A percentile compares a stretch with the other conserved stretches of the same genome.
These are phyloP conservation scores for Penicillium griseofulvum DNA, from an alignment of 2,329 filamentous ascomycete genomes.

Conservation along the genomic window DNA sequence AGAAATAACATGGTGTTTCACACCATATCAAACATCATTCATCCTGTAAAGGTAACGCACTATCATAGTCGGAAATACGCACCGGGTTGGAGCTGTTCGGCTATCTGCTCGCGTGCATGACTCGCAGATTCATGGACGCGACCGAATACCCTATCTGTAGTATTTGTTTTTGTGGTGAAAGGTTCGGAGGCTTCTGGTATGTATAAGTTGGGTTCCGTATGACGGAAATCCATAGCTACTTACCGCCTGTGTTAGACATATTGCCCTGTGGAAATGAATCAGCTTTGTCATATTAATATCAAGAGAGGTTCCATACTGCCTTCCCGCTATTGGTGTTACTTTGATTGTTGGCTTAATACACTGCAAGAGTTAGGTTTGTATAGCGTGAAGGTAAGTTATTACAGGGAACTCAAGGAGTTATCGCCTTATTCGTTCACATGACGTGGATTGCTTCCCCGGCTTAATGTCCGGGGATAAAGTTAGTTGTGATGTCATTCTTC, in stretches of 20 bases:
- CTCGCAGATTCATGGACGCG: slow-evolving; percentile 20
- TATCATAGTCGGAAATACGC: neutral
- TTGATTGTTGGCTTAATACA: neutral
- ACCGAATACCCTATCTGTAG: slow-evolving; percentile 12
- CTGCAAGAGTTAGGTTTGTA: neutral
- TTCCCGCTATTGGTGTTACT: slow-evolving; percentile 10
- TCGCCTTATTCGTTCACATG: neutral
- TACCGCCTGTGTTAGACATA: slow-evolving; percentile 7
- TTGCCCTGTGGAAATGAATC: slow-evolving; percentile 10
- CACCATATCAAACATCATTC: neutral
- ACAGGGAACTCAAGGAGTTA: neutral
- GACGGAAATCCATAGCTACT: neutral
- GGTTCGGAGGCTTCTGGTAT: slow-evolving; percentile 18
- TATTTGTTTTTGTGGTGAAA: slow-evolving; percentile 13
- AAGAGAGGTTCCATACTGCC: slow-evolving; percentile 6
- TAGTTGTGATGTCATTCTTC: slow-evolving; percentile 1
- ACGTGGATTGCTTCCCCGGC: neutral
- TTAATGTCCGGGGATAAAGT: neutral
- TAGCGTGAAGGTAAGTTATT: neutral
- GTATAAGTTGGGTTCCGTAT: neutral
- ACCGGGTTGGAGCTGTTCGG: slow-evolving; percentile 23
- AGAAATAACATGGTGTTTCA: neutral
- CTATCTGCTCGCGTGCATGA: slow-evolving; percentile 16
- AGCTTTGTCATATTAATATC: neutral
- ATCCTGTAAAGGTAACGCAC: neutral